Evolutionary conservation across 306 rosid genomes (phyloP).

Genomic region (Vigna reflexopilosa): DNA sequence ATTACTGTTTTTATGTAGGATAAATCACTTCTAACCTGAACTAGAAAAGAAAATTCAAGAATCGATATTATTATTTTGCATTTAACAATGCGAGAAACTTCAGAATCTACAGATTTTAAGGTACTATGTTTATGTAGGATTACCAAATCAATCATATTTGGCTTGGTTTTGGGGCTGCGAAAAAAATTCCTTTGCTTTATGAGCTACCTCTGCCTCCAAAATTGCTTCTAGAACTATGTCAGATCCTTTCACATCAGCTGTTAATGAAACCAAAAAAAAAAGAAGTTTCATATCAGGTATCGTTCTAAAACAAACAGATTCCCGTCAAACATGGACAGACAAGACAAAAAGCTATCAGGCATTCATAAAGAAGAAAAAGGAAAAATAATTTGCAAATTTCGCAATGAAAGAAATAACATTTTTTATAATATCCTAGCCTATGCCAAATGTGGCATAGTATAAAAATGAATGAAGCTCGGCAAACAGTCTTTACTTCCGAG

Average conservation of each 20-base stretch:
- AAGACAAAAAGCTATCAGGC: constrained; percentile 31
- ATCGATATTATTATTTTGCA: constrained; percentile 29
- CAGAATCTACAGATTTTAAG: constrained; percentile 26
- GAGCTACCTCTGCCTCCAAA: constrained; percentile 90
- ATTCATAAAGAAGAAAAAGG: constrained; percentile 24
- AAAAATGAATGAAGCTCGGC: constrained; percentile 28
- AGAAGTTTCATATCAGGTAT: constrained; percentile 37
- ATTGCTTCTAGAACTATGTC: constrained; percentile 82
- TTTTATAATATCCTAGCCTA: constrained; percentile 3
- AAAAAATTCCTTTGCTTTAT: constrained; percentile 82
- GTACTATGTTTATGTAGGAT: background rate
- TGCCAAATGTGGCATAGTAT: constrained; percentile 15
- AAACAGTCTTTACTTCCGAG: constrained; percentile 12
- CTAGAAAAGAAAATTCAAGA: constrained; percentile 7
- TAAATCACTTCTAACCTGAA: background rate
- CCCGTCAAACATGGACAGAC: constrained; percentile 13
- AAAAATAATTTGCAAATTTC: constrained; percentile 22
- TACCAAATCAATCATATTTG: constrained; percentile 52
- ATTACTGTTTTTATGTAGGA: too few relatives aligned
- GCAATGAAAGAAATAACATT: constrained; percentile 1
- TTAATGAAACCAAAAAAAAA: constrained; percentile 47
- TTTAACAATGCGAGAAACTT: constrained; percentile 34
- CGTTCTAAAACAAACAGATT: constrained; percentile 29
- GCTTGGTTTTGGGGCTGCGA: constrained; percentile 70
- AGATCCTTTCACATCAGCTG: constrained; percentile 72